Evolutionary conservation across 208 protist species (phyloP).

Genomic region (Tritrichomonas foetus): DNA sequence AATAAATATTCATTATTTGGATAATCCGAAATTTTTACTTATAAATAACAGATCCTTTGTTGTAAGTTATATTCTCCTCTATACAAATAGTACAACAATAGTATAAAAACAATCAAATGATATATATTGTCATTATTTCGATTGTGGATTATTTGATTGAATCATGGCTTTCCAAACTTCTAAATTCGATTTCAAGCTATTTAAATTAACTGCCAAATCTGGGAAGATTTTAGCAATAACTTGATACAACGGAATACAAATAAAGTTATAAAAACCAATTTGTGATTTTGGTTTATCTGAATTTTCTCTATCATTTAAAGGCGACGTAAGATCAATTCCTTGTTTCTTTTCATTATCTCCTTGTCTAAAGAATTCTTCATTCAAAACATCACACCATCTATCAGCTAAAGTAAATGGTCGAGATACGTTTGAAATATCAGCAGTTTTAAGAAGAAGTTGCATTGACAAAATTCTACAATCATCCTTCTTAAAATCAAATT

Average conservation of each 20-base stretch:
- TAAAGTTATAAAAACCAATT: conserved; percentile 9
- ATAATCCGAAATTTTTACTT: no score
- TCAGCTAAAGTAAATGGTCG: background rate
- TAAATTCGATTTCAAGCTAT: background rate
- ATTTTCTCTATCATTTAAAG: background rate
- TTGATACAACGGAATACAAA: background rate
- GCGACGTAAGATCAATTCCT: background rate
- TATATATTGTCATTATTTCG: no score
- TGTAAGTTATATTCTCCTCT: no score
- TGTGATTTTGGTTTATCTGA: background rate
- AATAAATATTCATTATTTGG: no score
- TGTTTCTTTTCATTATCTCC: background rate
- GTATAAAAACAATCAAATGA: no score
- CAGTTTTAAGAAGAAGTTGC: background rate
- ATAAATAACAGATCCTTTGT: no score
- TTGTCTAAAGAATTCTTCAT: background rate
- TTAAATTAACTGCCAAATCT: background rate
- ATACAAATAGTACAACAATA: no score
- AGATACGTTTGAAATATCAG: conserved; percentile 9
- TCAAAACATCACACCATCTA: background rate
- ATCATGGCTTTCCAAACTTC: conserved; percentile 28
- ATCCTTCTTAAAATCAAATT: background rate
- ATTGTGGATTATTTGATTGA: no score
- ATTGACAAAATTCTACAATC: background rate
- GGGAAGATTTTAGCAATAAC: background rate